Evolutionary conservation across 164 flowering plant genomes (phyloP).

Genomic region (Magnolia changhungtana): DNA sequence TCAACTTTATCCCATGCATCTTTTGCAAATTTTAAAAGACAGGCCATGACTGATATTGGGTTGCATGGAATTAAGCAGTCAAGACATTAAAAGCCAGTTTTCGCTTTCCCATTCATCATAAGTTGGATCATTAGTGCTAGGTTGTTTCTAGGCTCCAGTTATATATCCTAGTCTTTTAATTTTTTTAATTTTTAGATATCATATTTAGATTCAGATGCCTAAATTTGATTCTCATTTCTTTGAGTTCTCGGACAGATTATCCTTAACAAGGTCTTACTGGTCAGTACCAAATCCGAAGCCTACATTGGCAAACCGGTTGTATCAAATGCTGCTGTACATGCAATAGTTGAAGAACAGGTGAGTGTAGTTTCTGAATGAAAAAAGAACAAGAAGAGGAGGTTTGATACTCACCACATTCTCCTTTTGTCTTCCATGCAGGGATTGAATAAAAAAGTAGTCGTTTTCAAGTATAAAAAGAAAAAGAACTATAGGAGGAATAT

Average conservation of each 20-base stretch:
- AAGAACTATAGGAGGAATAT: conserved; percentile 85
- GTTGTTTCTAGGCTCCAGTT: too few species aligned
- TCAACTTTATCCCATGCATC: background rate
- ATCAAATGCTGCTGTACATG: conserved; percentile 87
- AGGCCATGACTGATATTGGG: too few species aligned
- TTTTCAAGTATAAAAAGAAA: conserved; percentile 79
- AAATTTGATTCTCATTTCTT: background rate
- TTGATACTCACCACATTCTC: background rate
- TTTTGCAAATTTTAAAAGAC: background rate
- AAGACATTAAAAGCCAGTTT: too few species aligned
- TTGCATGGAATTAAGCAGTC: too few species aligned
- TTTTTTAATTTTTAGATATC: too few species aligned
- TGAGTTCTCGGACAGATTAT: conserved; percentile 48
- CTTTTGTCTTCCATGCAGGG: conserved; percentile 38
- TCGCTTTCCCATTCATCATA: too few species aligned
- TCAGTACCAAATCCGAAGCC: conserved; percentile 74
- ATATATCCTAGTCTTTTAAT: too few species aligned
- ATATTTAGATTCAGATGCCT: background rate
- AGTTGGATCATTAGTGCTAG: too few species aligned
- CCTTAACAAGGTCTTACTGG: conserved; percentile 82
- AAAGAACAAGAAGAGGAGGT: background rate
- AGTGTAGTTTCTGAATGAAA: background rate
- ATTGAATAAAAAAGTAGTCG: conserved; percentile 63
- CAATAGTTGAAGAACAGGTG: conserved; percentile 93
- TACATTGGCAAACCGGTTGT: conserved; percentile 88